Conservation (phyloP, 495 filamentous ascomycete genomes). For the Arthonia radiata region DNA sequence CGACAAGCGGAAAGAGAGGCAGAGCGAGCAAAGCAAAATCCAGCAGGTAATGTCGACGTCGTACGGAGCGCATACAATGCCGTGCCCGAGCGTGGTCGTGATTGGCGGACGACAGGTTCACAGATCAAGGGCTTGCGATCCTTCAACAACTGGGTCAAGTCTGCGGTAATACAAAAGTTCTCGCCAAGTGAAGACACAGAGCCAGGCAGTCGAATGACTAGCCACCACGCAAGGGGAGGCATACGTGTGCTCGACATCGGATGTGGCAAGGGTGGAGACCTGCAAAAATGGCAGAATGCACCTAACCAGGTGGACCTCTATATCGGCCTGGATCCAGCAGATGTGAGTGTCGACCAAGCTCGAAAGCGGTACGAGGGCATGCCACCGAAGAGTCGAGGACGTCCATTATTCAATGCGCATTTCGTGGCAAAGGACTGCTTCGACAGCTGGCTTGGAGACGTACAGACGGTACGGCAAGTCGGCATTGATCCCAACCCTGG, state of each 20-base stretch:
- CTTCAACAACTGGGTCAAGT: conserved; percentile 99
- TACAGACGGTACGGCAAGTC: conserved; percentile 55
- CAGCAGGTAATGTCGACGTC: conserved; percentile 62
- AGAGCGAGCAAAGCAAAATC: no score
- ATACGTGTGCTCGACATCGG: conserved; percentile 77
- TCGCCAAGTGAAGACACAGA: conserved; percentile 53
- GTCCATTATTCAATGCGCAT: conserved; percentile 51
- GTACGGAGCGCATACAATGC: conserved; percentile 88
- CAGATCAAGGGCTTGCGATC: conserved; percentile 81
- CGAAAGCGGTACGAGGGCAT: conserved; percentile 57
- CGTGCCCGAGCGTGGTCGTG: conserved; percentile 73
- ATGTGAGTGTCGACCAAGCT: conserved; percentile 76
- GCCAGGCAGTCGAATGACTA: conserved; percentile 19
- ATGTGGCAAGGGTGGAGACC: conserved; percentile 87
- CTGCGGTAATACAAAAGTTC: conserved; percentile 88
- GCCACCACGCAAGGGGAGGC: conserved; percentile 25
- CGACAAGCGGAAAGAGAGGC: no score
- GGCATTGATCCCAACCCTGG: conserved; percentile 51
- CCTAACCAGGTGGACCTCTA: conserved; percentile 70
- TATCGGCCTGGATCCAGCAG: conserved; percentile 77
- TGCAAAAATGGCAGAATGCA: conserved; percentile 84
- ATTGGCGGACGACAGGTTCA: conserved; percentile 83
- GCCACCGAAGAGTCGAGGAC: conserved; percentile 14
- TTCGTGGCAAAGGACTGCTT: conserved; percentile 83
- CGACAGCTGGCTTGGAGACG: conserved; percentile 48